These are phyloP conservation scores for Acmispon strigosus DNA, from an alignment of 306 rosid species.

Conservation along the genomic window DNA sequence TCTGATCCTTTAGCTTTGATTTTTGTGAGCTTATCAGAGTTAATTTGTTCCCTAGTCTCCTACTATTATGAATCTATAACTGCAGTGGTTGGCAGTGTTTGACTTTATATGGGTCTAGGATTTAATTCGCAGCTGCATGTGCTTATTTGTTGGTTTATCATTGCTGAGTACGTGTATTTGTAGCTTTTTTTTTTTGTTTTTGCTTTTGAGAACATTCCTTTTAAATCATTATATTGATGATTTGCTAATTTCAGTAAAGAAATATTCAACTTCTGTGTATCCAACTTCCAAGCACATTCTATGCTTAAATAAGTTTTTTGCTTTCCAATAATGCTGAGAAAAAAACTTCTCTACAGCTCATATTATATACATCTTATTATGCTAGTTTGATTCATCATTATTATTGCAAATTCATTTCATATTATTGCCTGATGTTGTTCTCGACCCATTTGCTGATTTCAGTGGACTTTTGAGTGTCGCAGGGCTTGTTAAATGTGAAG, in stretches of 20 bases:
- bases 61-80: neutral
- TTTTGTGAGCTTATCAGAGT: neutral
- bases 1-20: neutral
- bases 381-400: conserved; percentile 2
- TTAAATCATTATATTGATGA: neutral
- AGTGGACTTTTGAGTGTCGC: neutral
- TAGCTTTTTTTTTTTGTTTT: neutral
- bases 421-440: neutral
- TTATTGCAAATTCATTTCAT: neutral
- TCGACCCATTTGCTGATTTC: neutral
- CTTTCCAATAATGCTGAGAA: neutral
- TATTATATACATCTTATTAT: conserved; percentile 3
- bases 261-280: neutral
- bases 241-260: neutral
- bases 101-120: neutral
- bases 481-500: neutral
- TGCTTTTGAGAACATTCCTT: neutral
- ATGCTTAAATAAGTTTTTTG: neutral
- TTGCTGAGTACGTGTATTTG: neutral
- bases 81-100: neutral
- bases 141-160: neutral
- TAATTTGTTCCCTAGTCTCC: neutral
- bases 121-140: neutral
- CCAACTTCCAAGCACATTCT: neutral
- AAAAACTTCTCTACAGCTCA: neutral